These are phyloP conservation scores for Eustoma russellianum DNA, from an alignment of 257 asterid species.

Conservation along the genomic window DNA sequence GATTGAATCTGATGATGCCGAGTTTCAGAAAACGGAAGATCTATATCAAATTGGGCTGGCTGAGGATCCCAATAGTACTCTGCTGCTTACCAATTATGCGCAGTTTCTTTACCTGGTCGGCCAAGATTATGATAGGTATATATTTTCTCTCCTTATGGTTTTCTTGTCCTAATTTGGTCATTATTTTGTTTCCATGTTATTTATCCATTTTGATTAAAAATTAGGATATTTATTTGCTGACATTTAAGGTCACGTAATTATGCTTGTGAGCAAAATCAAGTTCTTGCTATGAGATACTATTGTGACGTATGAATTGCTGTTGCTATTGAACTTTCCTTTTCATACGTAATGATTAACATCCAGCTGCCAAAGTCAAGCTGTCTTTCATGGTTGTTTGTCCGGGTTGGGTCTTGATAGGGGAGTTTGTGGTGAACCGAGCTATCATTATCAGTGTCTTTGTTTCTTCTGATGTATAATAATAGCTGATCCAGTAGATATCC, in stretches of 20 bases:
- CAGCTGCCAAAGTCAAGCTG: too few relatives aligned
- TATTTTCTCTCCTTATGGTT: background rate
- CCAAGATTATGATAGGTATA: constrained; percentile 61
- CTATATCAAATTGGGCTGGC: constrained; percentile 53
- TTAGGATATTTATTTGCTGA: background rate
- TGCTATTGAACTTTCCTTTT: background rate
- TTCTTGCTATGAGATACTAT: background rate
- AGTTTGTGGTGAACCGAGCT: too few relatives aligned
- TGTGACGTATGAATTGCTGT: background rate
- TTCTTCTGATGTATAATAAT: too few relatives aligned
- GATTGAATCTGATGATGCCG: constrained; percentile 46
- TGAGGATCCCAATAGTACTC: constrained; percentile 56
- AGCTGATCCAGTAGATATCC: too few relatives aligned
- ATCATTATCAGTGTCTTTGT: too few relatives aligned
- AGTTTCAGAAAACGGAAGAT: constrained; percentile 48
- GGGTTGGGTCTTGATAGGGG: too few relatives aligned
- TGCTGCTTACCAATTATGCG: constrained; percentile 72
- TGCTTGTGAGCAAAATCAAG: background rate
- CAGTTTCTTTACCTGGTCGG: constrained; percentile 54
- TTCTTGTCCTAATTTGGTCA: too few relatives aligned
- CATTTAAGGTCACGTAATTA: background rate
- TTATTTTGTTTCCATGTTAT: background rate
- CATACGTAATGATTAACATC: too few relatives aligned
- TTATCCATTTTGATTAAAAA: background rate
- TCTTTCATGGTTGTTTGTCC: too few relatives aligned